Evolutionary conservation across 768 basidiomycete genomes (phyloP).

Genomic region (Naganishia kalamii): DNA sequence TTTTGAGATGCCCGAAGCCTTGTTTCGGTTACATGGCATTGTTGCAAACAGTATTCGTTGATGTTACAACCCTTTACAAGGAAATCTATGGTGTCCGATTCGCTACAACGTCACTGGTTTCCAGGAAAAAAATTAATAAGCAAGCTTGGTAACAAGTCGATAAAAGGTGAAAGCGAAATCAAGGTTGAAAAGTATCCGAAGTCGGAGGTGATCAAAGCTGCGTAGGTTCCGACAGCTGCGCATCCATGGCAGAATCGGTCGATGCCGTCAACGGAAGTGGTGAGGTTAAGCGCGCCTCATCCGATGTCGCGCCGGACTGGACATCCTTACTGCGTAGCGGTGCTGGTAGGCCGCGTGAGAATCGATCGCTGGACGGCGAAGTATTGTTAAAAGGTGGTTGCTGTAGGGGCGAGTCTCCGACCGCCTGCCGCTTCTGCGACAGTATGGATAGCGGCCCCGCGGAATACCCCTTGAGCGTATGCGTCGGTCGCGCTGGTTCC

Average conservation of each 20-base stretch:
- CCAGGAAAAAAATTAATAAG: background rate
- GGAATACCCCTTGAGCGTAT: background rate
- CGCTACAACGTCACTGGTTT: background rate
- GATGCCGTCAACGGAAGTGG: background rate
- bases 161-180: slow-evolving; percentile 5
- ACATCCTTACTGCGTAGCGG: background rate
- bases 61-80: slow-evolving; percentile 13
- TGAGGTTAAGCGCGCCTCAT: background rate
- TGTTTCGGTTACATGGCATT: no score
- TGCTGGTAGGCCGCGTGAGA: background rate
- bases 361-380: background rate
- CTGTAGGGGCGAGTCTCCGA: slow-evolving; percentile 3
- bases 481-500: background rate
- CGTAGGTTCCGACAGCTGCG: background rate
- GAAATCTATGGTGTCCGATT: slow-evolving; percentile 1
- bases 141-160: background rate
- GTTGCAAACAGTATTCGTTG: no score
- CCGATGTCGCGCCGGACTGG: background rate
- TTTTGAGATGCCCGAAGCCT: background rate
- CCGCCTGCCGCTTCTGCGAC: background rate
- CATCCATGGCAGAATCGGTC: background rate
- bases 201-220: background rate
- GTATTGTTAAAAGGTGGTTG: slow-evolving; percentile 11
- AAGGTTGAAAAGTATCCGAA: slow-evolving; percentile 8
- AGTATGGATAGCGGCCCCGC: background rate